These are phyloP conservation scores for Fusarium sp. DNA, from an alignment of 2,329 filamentous ascomycete genomes.

Conservation along the genomic window DNA sequence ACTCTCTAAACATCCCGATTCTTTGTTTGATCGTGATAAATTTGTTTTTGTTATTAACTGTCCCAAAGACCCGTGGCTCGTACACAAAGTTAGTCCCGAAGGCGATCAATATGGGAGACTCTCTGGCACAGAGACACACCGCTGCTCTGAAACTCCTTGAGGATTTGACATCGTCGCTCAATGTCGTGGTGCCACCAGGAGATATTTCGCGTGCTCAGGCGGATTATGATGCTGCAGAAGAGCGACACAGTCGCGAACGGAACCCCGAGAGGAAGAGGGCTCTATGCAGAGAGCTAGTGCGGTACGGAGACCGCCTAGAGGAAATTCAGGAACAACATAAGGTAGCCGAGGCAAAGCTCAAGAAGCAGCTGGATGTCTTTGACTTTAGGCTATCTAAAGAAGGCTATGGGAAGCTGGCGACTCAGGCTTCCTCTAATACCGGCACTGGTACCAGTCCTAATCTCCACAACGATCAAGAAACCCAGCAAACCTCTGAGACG, in stretches of 20 bases:
- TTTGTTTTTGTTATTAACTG: neutral
- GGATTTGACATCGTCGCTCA: neutral
- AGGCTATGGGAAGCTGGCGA: neutral
- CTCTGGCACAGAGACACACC: fast-evolving
- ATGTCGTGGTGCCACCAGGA: neutral
- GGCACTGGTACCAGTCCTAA: neutral
- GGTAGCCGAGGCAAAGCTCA: fast-evolving
- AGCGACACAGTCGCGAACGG: neutral
- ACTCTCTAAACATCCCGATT: no score
- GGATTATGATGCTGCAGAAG: neutral
- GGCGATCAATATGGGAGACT: neutral
- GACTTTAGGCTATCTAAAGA: fast-evolving
- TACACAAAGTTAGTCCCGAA: neutral
- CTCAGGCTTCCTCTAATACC: neutral
- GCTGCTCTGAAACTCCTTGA: fast-evolving
- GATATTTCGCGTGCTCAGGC: neutral
- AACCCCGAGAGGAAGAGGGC: neutral
- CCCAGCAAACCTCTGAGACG: fast-evolving
- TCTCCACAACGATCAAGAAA: neutral
- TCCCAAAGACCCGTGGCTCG: neutral
- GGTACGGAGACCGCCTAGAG: fast-evolving
- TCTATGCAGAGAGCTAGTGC: fast-evolving
- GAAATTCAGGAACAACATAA: neutral
- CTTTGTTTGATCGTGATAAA: no score
- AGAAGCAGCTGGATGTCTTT: fast-evolving